A percentile compares a stretch with the other conserved stretches of the same genome.
phyloP scores from a whole-genome alignment of 106 monocot species.

The Apostasia shenzhenica region DNA sequence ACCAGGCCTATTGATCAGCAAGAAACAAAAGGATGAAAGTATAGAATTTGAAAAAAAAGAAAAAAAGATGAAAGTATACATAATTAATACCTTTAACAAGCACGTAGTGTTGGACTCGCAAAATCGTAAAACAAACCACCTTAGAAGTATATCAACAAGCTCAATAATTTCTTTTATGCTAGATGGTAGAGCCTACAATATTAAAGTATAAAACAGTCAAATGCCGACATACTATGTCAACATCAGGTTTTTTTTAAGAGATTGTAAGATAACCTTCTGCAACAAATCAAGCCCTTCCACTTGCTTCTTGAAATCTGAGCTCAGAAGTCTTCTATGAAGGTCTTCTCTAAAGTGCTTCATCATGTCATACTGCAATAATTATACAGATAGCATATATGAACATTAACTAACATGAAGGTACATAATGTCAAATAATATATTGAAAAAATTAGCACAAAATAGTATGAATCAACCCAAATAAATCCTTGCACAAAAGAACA shows the following conservation, averaged over 20 bases:
- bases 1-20: background rate
- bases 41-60: background rate
- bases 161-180: slow-evolving; percentile 78
- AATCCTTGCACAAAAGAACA: no score
- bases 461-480: no score
- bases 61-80: background rate
- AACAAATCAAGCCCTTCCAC: slow-evolving; percentile 94
- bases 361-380: slow-evolving; percentile 61
- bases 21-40: background rate
- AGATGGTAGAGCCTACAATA: slow-evolving; percentile 63
- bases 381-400: background rate
- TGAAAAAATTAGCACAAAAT: no score
- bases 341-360: slow-evolving; percentile 90
- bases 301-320: slow-evolving; percentile 96
- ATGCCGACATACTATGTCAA: background rate
- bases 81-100: slow-evolving; percentile 71
- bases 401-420: background rate
- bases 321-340: slow-evolving; percentile 69
- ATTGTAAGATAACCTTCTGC: slow-evolving; percentile 57
- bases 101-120: slow-evolving; percentile 99
- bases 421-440: no score
- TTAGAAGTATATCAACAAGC: slow-evolving; percentile 89
- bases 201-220: slow-evolving; percentile 1
- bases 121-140: slow-evolving; percentile 97
- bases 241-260: background rate